A percentile compares a stretch with the other conserved stretches of the same genome.
Evolutionary conservation across 257 asterid species (phyloP).

Genomic region (Solanum ossicruentum): DNA sequence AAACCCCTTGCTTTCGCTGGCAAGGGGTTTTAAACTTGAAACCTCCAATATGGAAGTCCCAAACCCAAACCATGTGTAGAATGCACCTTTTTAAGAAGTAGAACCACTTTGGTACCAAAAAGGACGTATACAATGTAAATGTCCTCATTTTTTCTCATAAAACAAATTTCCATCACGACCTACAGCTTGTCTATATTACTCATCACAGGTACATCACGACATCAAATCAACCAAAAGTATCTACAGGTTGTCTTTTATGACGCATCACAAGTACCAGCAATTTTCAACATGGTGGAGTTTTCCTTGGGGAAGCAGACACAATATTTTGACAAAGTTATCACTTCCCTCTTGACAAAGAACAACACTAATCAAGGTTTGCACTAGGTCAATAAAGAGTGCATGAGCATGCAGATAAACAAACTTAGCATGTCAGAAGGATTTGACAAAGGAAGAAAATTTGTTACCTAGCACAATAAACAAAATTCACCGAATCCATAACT

Average conservation of each 20-base stretch:
- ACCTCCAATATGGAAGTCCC: too few species aligned
- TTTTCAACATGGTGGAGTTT: background rate
- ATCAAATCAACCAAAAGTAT: background rate
- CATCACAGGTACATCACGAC: background rate
- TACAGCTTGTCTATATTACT: background rate
- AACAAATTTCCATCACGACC: background rate
- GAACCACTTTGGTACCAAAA: background rate
- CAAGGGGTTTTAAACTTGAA: too few species aligned
- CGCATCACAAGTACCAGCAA: background rate
- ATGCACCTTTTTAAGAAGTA: background rate
- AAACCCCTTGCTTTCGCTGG: too few species aligned
- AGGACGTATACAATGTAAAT: background rate
- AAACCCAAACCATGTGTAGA: too few species aligned
- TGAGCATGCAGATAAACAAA: background rate
- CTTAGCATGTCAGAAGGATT: background rate
- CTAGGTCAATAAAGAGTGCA: background rate
- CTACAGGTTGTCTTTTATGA: background rate
- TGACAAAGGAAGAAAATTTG: background rate
- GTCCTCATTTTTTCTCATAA: background rate
- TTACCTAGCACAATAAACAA: background rate
- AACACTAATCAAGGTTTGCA: background rate
- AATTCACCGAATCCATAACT: background rate
- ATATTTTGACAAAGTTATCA: background rate
- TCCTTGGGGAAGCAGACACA: background rate
- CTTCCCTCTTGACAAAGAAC: background rate